Evolutionary conservation across 345 rosid genomes (phyloP).

Genomic region (Gynandropsis gynandra): DNA sequence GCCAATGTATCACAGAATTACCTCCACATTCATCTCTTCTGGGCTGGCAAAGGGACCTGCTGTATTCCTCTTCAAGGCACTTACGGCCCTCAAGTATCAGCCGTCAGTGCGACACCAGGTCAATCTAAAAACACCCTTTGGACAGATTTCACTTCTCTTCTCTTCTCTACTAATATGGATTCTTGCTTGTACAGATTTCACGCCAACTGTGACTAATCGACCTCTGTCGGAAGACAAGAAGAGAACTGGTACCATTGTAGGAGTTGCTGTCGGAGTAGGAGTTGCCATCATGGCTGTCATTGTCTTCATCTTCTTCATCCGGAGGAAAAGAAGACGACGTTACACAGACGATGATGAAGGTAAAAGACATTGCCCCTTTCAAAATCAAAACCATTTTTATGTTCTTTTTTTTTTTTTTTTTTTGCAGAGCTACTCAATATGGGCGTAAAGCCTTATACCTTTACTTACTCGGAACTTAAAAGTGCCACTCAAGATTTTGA

Average conservation of each 20-base stretch:
- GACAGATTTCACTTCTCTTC: neutral
- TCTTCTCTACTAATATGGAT: slow-evolving; percentile 2
- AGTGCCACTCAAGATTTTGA: slow-evolving; percentile 55
- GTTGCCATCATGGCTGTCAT: slow-evolving; percentile 28
- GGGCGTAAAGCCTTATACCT: slow-evolving; percentile 51
- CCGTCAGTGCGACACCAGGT: slow-evolving; percentile 63
- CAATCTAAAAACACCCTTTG: neutral
- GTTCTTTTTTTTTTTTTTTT: neutral
- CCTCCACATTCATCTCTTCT: slow-evolving; percentile 30
- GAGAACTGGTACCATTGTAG: slow-evolving; percentile 26
- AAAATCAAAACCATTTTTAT: slow-evolving; percentile 1
- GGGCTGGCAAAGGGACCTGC: slow-evolving; percentile 37
- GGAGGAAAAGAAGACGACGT: slow-evolving; percentile 31
- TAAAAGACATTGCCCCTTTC: too few relatives aligned
- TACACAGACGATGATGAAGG: slow-evolving; percentile 41
- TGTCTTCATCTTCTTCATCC: slow-evolving; percentile 27
- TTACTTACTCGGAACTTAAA: slow-evolving; percentile 51
- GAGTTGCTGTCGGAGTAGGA: slow-evolving; percentile 25
- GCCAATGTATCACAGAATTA: slow-evolving; percentile 27
- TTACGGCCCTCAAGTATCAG: slow-evolving; percentile 37
- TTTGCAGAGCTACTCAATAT: slow-evolving; percentile 43
- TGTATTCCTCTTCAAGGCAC: slow-evolving; percentile 34
- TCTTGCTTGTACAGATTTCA: slow-evolving; percentile 43
- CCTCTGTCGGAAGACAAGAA: slow-evolving; percentile 30
- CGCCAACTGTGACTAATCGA: slow-evolving; percentile 46